Base-by-base conservation (phyloP, 1,284 basidiomycete species). In the Porogramme epimiltina region DNA sequence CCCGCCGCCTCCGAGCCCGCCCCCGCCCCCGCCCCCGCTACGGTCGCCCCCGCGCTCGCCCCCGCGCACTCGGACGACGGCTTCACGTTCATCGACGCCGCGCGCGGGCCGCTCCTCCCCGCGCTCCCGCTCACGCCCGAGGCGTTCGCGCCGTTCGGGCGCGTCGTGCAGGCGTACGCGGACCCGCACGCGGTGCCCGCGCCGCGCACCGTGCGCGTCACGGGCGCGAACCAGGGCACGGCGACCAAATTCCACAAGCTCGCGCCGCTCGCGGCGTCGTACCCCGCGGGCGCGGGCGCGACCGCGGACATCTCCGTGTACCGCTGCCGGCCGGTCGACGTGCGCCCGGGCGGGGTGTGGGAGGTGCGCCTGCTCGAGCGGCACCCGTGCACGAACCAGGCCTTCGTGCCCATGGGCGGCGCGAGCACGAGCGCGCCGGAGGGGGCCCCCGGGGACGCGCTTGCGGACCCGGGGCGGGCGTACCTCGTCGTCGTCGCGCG, bases 221-320 rank as follows among this genome's bases (percentile, higher is more conserved):
- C 89, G 3, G 72, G 78, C 19, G 94, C 92, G 15, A 98, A 98
- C 70, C 87, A 84, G 62, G 93, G 90, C 34, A 91, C 92, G 1
- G 95, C 95, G 0, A 78, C 72, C 60, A 98, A 98, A 71, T 96
- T 89, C 73, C 91, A 96, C 74, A 89, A 93, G 67, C 79, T 97
- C 23, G 81, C 90, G 2, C 73, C 84, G 4, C 70, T 92, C 31
- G 69, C 73, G 18, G 78, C 84, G 4, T 82, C 79, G 2, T 95
- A 94, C 69, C 81, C 85, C 0, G 59, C 69, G 1, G 78, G 68
- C 11, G 58, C 70, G 15, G 70, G 73, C 3, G 88, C 87, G 13
- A 83, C 85, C 9, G 59, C 80, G 22, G 83, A 85, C 1, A 72
- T 95, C 42, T 91, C 89, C 0, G 80, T 91, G 22, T 92, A 91